A percentile compares a stretch with the other conserved stretches of the same genome.
These are phyloP conservation scores for Yarrowia phangngaensis DNA, from an alignment of 805 yeast genomes.

Conservation along the genomic window DNA sequence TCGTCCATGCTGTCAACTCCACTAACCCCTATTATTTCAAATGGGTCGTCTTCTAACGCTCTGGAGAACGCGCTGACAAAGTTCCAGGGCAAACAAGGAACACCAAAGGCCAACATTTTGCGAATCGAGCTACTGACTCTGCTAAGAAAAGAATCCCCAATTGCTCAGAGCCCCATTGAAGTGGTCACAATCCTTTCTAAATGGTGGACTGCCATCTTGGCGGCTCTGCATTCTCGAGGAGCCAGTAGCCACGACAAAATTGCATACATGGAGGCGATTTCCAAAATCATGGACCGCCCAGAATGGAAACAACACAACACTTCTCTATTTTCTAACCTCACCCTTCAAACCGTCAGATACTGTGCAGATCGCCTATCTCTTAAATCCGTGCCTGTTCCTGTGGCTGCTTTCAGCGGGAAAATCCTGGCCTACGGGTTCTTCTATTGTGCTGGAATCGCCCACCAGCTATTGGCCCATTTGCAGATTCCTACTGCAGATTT, in stretches of 20 bases:
- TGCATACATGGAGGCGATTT: slow-evolving; percentile 43
- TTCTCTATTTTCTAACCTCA: slow-evolving; percentile 31
- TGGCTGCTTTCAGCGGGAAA: slow-evolving; percentile 66
- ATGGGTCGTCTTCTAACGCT: slow-evolving; percentile 27
- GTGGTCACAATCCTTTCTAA: slow-evolving; percentile 36
- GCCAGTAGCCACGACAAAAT: slow-evolving; percentile 39
- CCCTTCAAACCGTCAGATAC: slow-evolving; percentile 53
- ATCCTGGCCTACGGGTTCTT: slow-evolving; percentile 62
- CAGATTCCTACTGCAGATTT: slow-evolving; percentile 34
- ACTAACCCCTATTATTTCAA: slow-evolving; percentile 7
- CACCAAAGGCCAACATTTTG: slow-evolving; percentile 40
- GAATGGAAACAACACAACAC: slow-evolving; percentile 39
- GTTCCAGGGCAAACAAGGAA: slow-evolving; percentile 36
- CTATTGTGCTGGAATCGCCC: slow-evolving; percentile 52
- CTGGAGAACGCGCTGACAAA: slow-evolving; percentile 36
- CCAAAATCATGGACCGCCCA: slow-evolving; percentile 40
- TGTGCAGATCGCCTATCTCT: slow-evolving; percentile 48
- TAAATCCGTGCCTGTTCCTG: slow-evolving; percentile 53
- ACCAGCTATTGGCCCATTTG: slow-evolving; percentile 40
- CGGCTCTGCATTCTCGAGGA: slow-evolving; percentile 35
- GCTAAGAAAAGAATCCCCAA: slow-evolving; percentile 34
- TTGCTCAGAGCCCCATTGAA: slow-evolving; percentile 30
- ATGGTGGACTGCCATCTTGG: slow-evolving; percentile 43
- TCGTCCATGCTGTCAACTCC: slow-evolving; percentile 6
- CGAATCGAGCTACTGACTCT: slow-evolving; percentile 45